Base-by-base conservation (phyloP, 371 early-diverging fungal species). In the Mortierella sp. region DNA sequence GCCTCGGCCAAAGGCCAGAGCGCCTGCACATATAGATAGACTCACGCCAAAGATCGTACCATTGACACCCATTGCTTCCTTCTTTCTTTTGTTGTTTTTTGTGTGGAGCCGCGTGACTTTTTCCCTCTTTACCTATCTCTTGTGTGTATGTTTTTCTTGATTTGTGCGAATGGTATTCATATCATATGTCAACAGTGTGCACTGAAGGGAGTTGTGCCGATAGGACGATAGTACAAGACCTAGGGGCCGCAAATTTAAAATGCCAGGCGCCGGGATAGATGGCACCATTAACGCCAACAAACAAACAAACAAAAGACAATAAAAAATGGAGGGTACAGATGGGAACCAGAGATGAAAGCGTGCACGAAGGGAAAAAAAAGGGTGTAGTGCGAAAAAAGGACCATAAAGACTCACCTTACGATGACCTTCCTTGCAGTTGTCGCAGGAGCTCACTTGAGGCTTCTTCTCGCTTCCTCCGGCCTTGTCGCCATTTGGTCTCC, bases 371-470 rank as follows among this genome's bases (percentile, higher is more conserved):
- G 14, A 57, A 73, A 16, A 26, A 34, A 24, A 57, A 8, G 37
- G 8, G 50, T 1, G 53, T 34, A 46, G 50, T 19, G 73, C 31
- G 16, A 37, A 51, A 54, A 31, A 31, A 46, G 6, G 0, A 26
- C n/a, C 26, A 11, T 26, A 57, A 46, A 40, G 5, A 78, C 80
- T 80, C 69, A 86, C 86, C 79, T 72, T 81, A 31, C 86, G 81
- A 77, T 86, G 86, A 26, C 79, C 79, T 24, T 74, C 79, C 21
- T 86, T 86, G 69, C 86, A 86, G 11, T 46, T 74, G 57, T 86
- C 82, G 72, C 86, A 86, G 13, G 86, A 78, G 79, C 79, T 86
- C 72, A 86, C 79, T 81, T 86, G 86, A 61, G 64, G 57, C 61
- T 81, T 86, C 73, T 86, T 86, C 67, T 81, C 86, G 26, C 57